phyloP scores from a whole-genome alignment of 768 basidiomycete genomes.

The Pleurotus tuber-regium region DNA sequence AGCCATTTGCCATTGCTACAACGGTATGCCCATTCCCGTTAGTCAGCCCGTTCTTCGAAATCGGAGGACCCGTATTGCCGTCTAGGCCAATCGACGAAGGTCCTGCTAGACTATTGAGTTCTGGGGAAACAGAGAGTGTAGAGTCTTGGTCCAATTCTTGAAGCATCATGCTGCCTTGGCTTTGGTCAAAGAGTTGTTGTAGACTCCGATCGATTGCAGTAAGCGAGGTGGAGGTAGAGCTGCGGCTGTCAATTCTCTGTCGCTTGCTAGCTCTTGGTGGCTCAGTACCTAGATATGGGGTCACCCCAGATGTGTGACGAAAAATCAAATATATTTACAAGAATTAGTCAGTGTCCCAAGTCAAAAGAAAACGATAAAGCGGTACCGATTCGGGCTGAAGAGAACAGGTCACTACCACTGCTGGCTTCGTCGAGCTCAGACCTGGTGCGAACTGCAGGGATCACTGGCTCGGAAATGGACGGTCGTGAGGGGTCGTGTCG shows the following conservation, averaged over 20 bases:
- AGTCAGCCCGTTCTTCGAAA: slow-evolving; percentile 36
- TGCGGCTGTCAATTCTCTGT: slow-evolving; percentile 55
- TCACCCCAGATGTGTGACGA: slow-evolving; percentile 1
- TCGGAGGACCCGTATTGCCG: slow-evolving; percentile 23
- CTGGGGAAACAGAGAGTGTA: slow-evolving; percentile 41
- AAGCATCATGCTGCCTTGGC: slow-evolving; percentile 47
- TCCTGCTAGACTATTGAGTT: slow-evolving; percentile 44
- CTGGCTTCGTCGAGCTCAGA: slow-evolving; percentile 56
- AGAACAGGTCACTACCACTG: slow-evolving; percentile 29
- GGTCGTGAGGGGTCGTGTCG: slow-evolving; percentile 22
- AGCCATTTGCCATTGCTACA: slow-evolving; percentile 33
- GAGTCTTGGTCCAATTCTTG: slow-evolving; percentile 49
- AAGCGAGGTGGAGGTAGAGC: slow-evolving; percentile 26
- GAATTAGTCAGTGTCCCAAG: slow-evolving; percentile 15
- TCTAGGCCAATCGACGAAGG: slow-evolving; percentile 46
- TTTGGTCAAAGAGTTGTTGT: slow-evolving; percentile 23
- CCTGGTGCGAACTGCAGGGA: slow-evolving; percentile 65
- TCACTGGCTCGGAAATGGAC: slow-evolving; percentile 37
- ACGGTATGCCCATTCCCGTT: slow-evolving; percentile 41
- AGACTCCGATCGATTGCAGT: slow-evolving; percentile 31
- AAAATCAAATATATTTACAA: slow-evolving; percentile 6
- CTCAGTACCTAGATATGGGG: slow-evolving; percentile 41
- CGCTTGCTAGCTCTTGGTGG: slow-evolving; percentile 63
- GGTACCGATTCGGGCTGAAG: slow-evolving; percentile 34
- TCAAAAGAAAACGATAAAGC: slow-evolving; percentile 13